Conservation (phyloP, 176 grass and related monocot species). For the Aegilops bicornis region DNA sequence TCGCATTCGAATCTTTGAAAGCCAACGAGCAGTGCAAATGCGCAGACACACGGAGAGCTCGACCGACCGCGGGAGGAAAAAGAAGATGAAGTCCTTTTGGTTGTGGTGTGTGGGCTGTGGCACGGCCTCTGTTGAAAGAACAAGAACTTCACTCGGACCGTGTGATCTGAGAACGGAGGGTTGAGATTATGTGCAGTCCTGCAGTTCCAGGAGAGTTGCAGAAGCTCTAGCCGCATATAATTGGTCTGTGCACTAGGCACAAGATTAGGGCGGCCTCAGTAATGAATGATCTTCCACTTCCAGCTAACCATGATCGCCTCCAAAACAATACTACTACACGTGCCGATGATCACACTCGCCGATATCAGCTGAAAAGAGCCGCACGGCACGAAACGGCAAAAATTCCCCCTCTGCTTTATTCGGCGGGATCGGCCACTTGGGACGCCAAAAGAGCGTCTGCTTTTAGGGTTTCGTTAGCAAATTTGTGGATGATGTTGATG, state of each 20-base stretch:
- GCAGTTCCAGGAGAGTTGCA: too few species aligned
- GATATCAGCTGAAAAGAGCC: background rate
- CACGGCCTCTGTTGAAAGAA: too few species aligned
- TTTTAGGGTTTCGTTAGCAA: background rate
- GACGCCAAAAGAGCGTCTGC: background rate
- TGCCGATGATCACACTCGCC: background rate
- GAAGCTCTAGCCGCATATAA: background rate
- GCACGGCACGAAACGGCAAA: background rate
- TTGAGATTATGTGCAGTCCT: too few species aligned
- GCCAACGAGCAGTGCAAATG: too few species aligned
- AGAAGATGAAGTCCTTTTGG: too few species aligned
- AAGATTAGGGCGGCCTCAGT: background rate
- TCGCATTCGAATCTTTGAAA: too few species aligned
- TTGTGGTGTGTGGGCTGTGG: too few species aligned
- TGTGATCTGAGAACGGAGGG: too few species aligned
- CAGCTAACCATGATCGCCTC: background rate
- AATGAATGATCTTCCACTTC: background rate
- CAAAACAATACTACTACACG: background rate
- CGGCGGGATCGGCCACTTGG: background rate
- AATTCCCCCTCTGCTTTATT: background rate
- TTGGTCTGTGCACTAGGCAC: background rate
- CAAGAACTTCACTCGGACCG: too few species aligned
- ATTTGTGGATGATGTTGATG: background rate
- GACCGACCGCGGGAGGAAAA: too few species aligned
- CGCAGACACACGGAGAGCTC: too few species aligned